Evolutionary conservation across 2,329 filamentous ascomycete genomes (phyloP).

Genomic region (Cladophialophora chaetospira): DNA sequence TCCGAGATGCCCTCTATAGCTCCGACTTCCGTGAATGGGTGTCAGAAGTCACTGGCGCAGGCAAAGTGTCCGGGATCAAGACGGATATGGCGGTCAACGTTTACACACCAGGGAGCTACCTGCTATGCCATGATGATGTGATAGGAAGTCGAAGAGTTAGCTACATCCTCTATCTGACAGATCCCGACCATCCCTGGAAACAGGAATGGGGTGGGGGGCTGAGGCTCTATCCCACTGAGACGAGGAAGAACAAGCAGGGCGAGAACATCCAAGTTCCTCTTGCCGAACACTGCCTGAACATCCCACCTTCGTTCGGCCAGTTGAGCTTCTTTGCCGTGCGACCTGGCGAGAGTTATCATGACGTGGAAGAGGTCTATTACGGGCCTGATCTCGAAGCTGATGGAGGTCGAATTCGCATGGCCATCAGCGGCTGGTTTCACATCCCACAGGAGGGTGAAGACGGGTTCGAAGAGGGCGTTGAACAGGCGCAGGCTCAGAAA

Average conservation of each 20-base stretch:
- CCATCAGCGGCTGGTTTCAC: constrained; percentile 98
- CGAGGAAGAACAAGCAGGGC: constrained; percentile 67
- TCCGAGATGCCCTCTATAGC: constrained; percentile 96
- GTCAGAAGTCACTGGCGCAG: constrained; percentile 80
- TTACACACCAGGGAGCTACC: constrained; percentile 92
- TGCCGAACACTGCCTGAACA: constrained; percentile 75
- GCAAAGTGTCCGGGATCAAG: constrained; percentile 85
- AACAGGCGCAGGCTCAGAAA: constrained; percentile 83
- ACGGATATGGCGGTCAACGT: constrained; percentile 99
- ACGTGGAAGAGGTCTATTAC: constrained; percentile 96
- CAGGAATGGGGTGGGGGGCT: constrained; percentile 90
- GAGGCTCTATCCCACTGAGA: constrained; percentile 75
- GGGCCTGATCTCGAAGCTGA: constrained; percentile 60
- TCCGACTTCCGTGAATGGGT: constrained; percentile 85
- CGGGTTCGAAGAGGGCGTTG: constrained; percentile 82
- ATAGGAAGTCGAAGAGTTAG: constrained; percentile 95
- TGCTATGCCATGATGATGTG: constrained; percentile 97
- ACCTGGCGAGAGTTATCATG: constrained; percentile 97
- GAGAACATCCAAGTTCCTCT: constrained; percentile 76
- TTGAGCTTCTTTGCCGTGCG: constrained; percentile 97
- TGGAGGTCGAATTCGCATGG: constrained; percentile 76
- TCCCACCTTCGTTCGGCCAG: constrained; percentile 96
- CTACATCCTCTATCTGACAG: constrained; percentile 94
- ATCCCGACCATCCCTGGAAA: constrained; percentile 89
- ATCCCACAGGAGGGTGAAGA: constrained; percentile 94